Percentiles rank a stretch among this genome's conserved stretches.
Conservation (phyloP, 257 asterid species). For the Lantana camara region DNA sequence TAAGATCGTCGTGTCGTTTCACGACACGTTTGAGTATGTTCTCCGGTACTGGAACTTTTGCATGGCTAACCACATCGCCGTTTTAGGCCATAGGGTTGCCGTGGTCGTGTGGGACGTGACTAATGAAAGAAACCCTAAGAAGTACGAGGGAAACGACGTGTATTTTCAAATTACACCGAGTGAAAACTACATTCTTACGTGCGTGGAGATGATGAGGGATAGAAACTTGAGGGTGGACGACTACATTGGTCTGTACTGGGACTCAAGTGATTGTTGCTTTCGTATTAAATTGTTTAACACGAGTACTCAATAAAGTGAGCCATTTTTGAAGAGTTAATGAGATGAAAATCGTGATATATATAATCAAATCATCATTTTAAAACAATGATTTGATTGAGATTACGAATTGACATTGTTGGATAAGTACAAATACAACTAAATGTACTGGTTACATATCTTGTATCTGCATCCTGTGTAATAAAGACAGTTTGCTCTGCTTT, state of each 20-base stretch:
- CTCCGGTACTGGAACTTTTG: constrained; percentile 52
- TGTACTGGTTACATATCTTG: too few relatives aligned
- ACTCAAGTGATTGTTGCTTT: constrained; percentile 26
- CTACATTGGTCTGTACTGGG: constrained; percentile 54
- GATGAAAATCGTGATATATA: too few relatives aligned
- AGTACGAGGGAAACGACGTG: constrained; percentile 24
- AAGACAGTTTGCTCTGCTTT: too few relatives aligned
- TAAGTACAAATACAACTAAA: too few relatives aligned
- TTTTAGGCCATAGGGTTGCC: constrained; percentile 33
- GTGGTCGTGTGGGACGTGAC: constrained; percentile 61
- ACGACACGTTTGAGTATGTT: constrained; percentile 45
- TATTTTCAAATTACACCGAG: constrained; percentile 38
- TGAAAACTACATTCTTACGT: constrained; percentile 37
- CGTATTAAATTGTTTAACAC: constrained; percentile 34
- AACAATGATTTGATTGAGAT: too few relatives aligned
- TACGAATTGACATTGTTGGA: too few relatives aligned
- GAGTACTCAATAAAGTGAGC: background rate
- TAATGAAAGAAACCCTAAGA: constrained; percentile 32
- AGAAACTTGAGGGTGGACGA: constrained; percentile 40
- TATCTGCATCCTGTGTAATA: too few relatives aligned
- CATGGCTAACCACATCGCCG: constrained; percentile 40
- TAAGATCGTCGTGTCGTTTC: constrained; percentile 35
- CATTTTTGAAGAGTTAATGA: background rate
- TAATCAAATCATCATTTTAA: too few relatives aligned
- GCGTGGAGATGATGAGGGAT: constrained; percentile 45